Percentiles rank a stretch among this genome's conserved stretches.
These are phyloP conservation scores for Cyclotella kingstonii DNA, from an alignment of 108 stramenopile species.

Conservation along the genomic window DNA sequence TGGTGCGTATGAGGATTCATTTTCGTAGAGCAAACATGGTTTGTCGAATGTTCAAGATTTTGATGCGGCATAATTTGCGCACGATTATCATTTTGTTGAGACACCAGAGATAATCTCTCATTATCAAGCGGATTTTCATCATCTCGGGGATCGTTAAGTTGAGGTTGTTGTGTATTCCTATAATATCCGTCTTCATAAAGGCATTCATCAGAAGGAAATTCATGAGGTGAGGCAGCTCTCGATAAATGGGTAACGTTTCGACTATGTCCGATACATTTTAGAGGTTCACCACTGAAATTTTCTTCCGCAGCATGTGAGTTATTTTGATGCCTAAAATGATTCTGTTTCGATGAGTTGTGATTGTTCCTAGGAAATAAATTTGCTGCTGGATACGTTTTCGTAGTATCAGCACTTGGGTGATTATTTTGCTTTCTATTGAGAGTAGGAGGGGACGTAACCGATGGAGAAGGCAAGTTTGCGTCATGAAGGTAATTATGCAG, in stretches of 20 bases:
- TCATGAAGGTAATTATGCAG: neutral
- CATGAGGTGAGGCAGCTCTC: slow-evolving; percentile 9
- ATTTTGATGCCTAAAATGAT: slow-evolving; percentile 1
- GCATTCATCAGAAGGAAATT: slow-evolving; percentile 20
- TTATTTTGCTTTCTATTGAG: slow-evolving; percentile 7
- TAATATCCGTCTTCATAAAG: slow-evolving; percentile 1
- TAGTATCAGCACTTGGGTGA: neutral
- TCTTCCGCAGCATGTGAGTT: neutral
- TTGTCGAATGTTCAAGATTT: neutral
- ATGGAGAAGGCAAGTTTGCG: neutral
- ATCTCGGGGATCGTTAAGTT: neutral
- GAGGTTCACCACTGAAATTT: neutral
- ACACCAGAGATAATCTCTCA: neutral
- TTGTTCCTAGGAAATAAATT: neutral
- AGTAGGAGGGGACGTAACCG: slow-evolving; percentile 8
- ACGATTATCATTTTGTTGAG: neutral
- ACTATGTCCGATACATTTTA: neutral
- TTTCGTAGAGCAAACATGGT: neutral
- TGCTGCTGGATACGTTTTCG: neutral
- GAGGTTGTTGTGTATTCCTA: neutral
- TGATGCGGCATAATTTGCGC: neutral
- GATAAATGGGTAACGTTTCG: neutral
- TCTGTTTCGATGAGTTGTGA: neutral
- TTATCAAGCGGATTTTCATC: neutral
- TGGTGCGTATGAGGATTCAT: neutral